Evolutionary conservation across 1,139 yeast species (phyloP), one percentile per base, ranked within the genome.

Genomic region (Candida sanyaensis): DNA sequence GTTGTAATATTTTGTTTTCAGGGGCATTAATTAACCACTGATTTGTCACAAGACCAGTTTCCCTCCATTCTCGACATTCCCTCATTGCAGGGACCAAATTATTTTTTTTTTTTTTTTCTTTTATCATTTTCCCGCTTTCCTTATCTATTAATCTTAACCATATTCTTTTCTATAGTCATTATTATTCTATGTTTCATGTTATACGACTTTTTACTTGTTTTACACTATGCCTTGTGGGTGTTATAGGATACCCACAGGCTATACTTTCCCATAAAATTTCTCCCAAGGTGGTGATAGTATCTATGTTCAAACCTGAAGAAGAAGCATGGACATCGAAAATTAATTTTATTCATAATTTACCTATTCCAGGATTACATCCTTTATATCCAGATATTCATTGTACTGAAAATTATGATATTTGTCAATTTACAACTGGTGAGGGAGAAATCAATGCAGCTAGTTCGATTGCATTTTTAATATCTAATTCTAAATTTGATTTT

Each of bases 361-460:
- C 85, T 21, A 60, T 83, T 41, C 88, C 88, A 6, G 88, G 88
- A 37, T 71, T 84, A 50, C 80, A 86, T 13, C 86, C 86, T 32
- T 55, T 76, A 37, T 83, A 75, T 67, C 85, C 86, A 30, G 60
- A 71, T 21, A 68, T 84, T 44, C 82, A 78, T 66, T 83, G 88
- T 65, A 75, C 77, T 44, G 59, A 68, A 39, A 71, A 80, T 64
- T 80, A 75, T 63, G 66, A 79, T 33, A 64, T 84, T 37, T 83
- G 88, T 68, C 84, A 82, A 59, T 62, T 83, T 50, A 81, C 86
- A 43, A 81, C 86, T 13, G 89, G 88, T 48, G 88, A 84, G 65
- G 86, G 84, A 53, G 88, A 83, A 62, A 78, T 82, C 57, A 84
- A 84, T 58, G 88, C 89, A 37, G 88, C 88, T 23, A 57, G 83